A percentile compares a stretch with the other conserved stretches of the same genome.
phyloP scores from a whole-genome alignment of 2,329 filamentous ascomycete genomes.

The Aspergillus sp. region DNA sequence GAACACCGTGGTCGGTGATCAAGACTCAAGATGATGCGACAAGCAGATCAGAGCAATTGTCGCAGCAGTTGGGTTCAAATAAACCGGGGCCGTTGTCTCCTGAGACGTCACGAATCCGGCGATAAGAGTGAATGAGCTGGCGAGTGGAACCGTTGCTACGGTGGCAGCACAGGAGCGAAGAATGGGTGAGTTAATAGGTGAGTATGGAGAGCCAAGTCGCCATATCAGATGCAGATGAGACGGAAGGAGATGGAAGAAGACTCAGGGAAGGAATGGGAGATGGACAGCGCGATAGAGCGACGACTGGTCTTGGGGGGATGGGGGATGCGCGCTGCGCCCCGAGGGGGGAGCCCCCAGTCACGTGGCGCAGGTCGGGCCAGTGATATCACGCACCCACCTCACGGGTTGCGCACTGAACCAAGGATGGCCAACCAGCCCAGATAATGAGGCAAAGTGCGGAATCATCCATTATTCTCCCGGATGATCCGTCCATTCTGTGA shows the following conservation, averaged over 20 bases:
- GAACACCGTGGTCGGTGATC: not conserved
- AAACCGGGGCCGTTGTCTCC: constrained; percentile 22
- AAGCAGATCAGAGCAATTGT: constrained; percentile 9
- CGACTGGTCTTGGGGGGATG: constrained; percentile 6
- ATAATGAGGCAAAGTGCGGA: not conserved
- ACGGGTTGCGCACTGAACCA: constrained; percentile 32
- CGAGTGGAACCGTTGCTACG: constrained; percentile 19
- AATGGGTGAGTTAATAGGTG: constrained; percentile 13
- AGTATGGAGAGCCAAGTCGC: constrained; percentile 16
- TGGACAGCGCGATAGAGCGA: constrained; percentile 19
- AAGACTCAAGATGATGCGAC: constrained; percentile 4
- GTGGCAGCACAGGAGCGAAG: constrained; percentile 12
- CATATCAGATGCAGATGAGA: constrained; percentile 20
- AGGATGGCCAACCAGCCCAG: constrained; percentile 7
- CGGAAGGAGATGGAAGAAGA: constrained; percentile 19
- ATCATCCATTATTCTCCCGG: not conserved
- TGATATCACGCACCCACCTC: constrained; percentile 44
- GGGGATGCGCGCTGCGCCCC: constrained; percentile 30
- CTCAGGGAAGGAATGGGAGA: constrained; percentile 15
- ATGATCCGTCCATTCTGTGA: not conserved
- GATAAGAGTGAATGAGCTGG: constrained; percentile 39
- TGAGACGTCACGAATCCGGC: constrained; percentile 39
- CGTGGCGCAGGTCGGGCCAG: constrained; percentile 42
- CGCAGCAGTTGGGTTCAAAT: constrained; percentile 4
- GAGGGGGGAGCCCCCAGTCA: constrained; percentile 31